Conservation (phyloP, 2,329 filamentous ascomycete species). For the Sporothrix humicola region DNA sequence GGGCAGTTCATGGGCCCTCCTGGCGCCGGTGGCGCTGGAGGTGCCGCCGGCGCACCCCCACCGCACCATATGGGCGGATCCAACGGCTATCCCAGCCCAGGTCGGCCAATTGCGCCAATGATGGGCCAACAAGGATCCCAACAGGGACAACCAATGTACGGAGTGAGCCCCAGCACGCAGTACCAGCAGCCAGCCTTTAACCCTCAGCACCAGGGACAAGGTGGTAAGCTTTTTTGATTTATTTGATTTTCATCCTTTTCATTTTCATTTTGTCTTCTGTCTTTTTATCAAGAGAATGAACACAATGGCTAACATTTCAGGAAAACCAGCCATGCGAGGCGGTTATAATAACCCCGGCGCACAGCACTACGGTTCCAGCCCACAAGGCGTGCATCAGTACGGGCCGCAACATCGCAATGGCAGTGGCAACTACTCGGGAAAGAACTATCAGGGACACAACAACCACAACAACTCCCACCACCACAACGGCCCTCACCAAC, state of each 20-base stretch:
- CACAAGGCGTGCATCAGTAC: constrained; percentile 69
- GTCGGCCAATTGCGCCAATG: constrained; percentile 75
- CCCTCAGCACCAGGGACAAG: constrained; percentile 68
- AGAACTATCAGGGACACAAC: constrained; percentile 56
- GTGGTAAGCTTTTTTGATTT: constrained; percentile 65
- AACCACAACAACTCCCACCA: constrained; percentile 36
- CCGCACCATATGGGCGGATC: constrained; percentile 67
- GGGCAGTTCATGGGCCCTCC: constrained; percentile 69
- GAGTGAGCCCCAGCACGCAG: constrained; percentile 75
- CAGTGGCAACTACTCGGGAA: constrained; percentile 56
- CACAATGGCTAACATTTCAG: constrained; percentile 31
- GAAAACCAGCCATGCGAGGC: constrained; percentile 60
- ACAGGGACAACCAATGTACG: constrained; percentile 80
- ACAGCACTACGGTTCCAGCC: constrained; percentile 69
- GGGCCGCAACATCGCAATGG: constrained; percentile 64
- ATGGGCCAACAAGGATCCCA: constrained; percentile 96
- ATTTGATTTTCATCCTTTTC: background rate
- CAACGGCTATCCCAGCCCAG: constrained; percentile 87
- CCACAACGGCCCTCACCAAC: constrained; percentile 30
- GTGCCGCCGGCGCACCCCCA: constrained; percentile 41
- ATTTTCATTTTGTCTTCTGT: background rate
- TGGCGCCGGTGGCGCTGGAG: constrained; percentile 41
- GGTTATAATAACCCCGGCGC: constrained; percentile 65
- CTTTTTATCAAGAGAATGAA: too few relatives aligned
- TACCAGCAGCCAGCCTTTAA: constrained; percentile 76